Evolutionary conservation across 2,329 filamentous ascomycete genomes (phyloP).

Genomic region (Magnaporthiopsis rhizophila): DNA sequence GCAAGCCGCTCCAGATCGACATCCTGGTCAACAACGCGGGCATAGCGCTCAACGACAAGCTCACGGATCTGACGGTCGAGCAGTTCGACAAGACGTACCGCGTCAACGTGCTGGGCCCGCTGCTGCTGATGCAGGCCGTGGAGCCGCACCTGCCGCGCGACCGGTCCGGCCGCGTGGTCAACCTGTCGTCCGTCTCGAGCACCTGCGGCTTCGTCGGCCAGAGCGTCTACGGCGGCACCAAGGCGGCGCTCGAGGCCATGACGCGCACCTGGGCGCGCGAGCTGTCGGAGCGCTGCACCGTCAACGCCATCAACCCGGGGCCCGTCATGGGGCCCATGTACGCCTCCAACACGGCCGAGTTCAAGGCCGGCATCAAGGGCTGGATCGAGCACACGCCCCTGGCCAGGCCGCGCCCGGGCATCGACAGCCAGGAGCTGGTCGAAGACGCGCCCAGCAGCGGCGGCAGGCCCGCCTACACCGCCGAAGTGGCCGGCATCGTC

Average conservation of each 20-base stretch:
- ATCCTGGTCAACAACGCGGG: slow-evolving; percentile 87
- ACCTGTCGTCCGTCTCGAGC: slow-evolving; percentile 47
- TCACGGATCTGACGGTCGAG: slow-evolving; percentile 52
- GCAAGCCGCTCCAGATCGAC: slow-evolving; percentile 56
- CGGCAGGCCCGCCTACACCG: slow-evolving; percentile 54
- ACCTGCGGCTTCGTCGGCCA: slow-evolving; percentile 45
- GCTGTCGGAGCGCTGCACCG: slow-evolving; percentile 42
- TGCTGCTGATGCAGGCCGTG: slow-evolving; percentile 69
- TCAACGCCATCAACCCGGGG: slow-evolving; percentile 51
- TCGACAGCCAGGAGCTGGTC: slow-evolving; percentile 56
- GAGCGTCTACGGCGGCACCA: slow-evolving; percentile 49
- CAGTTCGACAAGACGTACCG: slow-evolving; percentile 68
- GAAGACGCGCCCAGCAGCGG: slow-evolving; percentile 43
- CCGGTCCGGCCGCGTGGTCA: slow-evolving; percentile 51
- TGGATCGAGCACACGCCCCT: slow-evolving; percentile 51
- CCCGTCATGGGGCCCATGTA: slow-evolving; percentile 49
- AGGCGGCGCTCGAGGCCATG: slow-evolving; percentile 52
- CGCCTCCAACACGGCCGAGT: slow-evolving; percentile 31
- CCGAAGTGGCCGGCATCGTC: slow-evolving; percentile 68
- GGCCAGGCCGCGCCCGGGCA: slow-evolving; percentile 47
- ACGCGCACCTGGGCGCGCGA: slow-evolving; percentile 52
- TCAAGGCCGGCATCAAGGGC: slow-evolving; percentile 31
- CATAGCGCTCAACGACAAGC: slow-evolving; percentile 54
- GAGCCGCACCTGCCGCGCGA: slow-evolving; percentile 61
- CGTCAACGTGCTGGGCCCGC: slow-evolving; percentile 74